Evolutionary conservation across 179 eudicot genomes (phyloP).

Genomic region (Nepenthes alata): DNA sequence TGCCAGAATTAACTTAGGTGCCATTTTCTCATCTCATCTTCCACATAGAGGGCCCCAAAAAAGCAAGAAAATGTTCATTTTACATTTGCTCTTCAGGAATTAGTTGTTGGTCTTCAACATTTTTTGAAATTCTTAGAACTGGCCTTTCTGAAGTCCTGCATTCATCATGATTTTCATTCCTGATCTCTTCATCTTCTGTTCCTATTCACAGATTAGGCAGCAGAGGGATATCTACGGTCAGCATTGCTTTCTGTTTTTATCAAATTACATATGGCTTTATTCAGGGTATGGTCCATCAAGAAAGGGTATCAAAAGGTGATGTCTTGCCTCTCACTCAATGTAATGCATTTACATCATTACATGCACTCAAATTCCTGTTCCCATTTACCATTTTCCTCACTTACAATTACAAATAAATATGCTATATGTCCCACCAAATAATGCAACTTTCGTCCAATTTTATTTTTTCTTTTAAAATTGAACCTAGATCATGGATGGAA

Average conservation of each 20-base stretch:
- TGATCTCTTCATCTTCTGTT: conserved; percentile 6
- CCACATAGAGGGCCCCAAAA: no score
- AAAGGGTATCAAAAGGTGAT: conserved; percentile 59
- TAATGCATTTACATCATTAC: background rate
- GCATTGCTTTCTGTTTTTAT: conserved; percentile 53
- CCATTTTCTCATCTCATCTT: no score
- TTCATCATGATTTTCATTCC: background rate
- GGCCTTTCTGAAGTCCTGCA: no score
- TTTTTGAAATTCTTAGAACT: no score
- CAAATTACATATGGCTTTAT: conserved; percentile 55
- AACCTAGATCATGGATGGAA: no score
- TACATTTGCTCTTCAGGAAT: no score
- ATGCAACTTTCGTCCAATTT: no score
- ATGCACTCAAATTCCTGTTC: background rate
- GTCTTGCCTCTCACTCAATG: background rate
- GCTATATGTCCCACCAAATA: no score
- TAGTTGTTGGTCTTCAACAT: no score
- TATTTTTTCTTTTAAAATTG: background rate
- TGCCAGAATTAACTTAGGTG: no score
- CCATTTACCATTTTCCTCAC: background rate
- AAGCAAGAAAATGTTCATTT: no score
- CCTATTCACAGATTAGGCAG: conserved; percentile 59
- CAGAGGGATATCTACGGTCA: conserved; percentile 63
- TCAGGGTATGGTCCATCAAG: conserved; percentile 68
- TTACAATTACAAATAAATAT: no score